Base-by-base conservation (phyloP, 441 rosid species). In the Croton laevigatus region DNA sequence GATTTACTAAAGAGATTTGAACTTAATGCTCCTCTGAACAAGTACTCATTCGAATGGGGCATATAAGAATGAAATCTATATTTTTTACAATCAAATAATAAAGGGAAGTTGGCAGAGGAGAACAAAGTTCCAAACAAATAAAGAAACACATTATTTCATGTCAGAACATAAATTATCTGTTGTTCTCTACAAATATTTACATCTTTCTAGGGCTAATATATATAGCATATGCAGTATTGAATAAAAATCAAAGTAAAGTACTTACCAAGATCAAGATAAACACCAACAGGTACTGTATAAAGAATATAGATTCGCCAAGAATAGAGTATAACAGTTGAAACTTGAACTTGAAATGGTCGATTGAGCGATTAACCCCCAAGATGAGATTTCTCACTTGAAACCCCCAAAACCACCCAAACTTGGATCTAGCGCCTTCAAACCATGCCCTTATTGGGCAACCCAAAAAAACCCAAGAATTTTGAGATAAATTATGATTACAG, bases 1-100 rank as follows among this genome's bases (percentile, higher is more conserved):
- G 85, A 81, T 68, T 75, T 83, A 69, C 79, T 80, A 0, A 51
- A 11, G 48, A 79, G 86, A 70, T 83, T 84, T 62, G 73, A 79
- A 59, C 65, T 77, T 27, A 53, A 77, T 69, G 82, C 85, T 0
- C 80, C 79, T 8, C 77, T 81, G 5, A 83, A 79, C 48, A 66
- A 67, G 67, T 81, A 81, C 62, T n/a, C n/a, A n/a, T n/a, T n/a
- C n/a, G n/a, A n/a, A n/a, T n/a, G n/a, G n/a, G n/a, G n/a, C n/a
- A n/a, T n/a, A n/a, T n/a, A n/a, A n/a, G n/a, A n/a, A n/a, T n/a
- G n/a, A n/a, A n/a, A n/a, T n/a, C n/a, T n/a, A n/a, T n/a, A n/a
- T n/a, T n/a, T n/a, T n/a, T n/a, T n/a, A n/a, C n/a, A n/a, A n/a
- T n/a, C n/a, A n/a, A n/a, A n/a, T n/a, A n/a, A n/a, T n/a, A n/a